Base-by-base conservation (phyloP, 495 filamentous ascomycete species). In the Hypoxylon subgilvum region DNA sequence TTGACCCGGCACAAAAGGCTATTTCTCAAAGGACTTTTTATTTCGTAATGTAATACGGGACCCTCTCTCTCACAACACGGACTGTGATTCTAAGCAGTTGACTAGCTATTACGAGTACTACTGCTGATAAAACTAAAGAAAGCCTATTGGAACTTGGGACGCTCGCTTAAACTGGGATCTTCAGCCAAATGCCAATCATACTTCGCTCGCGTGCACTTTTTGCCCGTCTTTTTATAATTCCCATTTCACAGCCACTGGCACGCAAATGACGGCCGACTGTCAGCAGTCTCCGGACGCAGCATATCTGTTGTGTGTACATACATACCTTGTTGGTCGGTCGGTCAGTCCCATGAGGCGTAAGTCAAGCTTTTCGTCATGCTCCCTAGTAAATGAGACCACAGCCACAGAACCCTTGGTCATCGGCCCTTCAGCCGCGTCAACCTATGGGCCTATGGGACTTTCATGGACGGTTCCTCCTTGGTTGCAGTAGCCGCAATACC, bases 291-390 rank as follows among this genome's bases (percentile, higher is more conserved):
- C n/a, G n/a, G n/a, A n/a, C n/a, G n/a, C n/a, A n/a, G n/a, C n/a
- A n/a, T 44, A 34, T 28, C 38, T 31, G 10, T 35, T 47, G 51
- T 25, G 23, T 32, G 52, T 14, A 34, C 35, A 12, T 4, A 25
- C 23, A 13, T 1, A 7, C 40, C 40, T 4, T 13, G 19, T 23
- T 49, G 23, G 21, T 34, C 5, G 41, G 38, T 35, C n/a, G n/a
- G n/a, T n/a, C n/a, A n/a, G 36, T 54, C 31, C 47, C 4, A 31
- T 32, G 27, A 25, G 21, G 16, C 34, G 32, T 27, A 30, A 45
- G 48, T 40, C 53, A 39, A n/a, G n/a, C 27, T 27, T 50, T 54
- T 47, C 49, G 49, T 54, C 60, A 63, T 63, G 31, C 19, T 28
- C 44, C 60, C 46, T 19, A 18, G 27, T 21, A 40, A 27, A 45